Base-by-base conservation (phyloP, 2,329 filamentous ascomycete species). In the Ampelomyces quisqualis region DNA sequence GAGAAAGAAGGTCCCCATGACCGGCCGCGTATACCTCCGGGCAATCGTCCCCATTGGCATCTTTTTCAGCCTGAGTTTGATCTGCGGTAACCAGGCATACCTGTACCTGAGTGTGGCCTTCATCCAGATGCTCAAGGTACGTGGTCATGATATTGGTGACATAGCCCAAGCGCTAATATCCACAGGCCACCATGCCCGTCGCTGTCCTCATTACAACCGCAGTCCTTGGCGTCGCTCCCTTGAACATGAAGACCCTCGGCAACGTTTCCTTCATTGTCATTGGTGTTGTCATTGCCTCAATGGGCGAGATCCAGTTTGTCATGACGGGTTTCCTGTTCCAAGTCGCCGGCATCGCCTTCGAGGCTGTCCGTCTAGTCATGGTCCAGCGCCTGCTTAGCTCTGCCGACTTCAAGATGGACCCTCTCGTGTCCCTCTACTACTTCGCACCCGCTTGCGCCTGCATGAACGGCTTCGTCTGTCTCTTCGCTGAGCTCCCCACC, bases 71-170 rank as follows among this genome's bases (percentile, higher is more conserved):
- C 76, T 96, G 76, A 93, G 86, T 72, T 79, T 97, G 76, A 96
- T 97, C 68, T 96, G 90, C 72, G 90, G 90, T 65, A 97, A 97
- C 76, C 73, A 95, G 72, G 90, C 91, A 58, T 97, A 97, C 68
- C 81, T 96, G 40, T 95, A 96, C 72, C 81, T 97, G 47, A 93
- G 86, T 55, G 91, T 97, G 44, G 87, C 91, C 46, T 97, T 97
- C 71, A 97, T 97, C 64, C 91, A 97, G 78, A 97, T 97, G 91
- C 84, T 97, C 70, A 97, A 97, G 86, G 86, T 89, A 57, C 24
- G 67, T 56, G 11, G 3, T n/a, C 24, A 23, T 5, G 11, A n/a
- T 14, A 5, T 8, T n/a, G n/a, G 2, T 7, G 15, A 11, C 19
- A 21, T 38, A n/a, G n/a, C n/a, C n/a, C n/a, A n/a, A n/a, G n/a